Evolutionary conservation across 768 basidiomycete genomes (phyloP), one percentile per base, ranked within the genome.

Genomic region (Hortiboletus flavorubellus): DNA sequence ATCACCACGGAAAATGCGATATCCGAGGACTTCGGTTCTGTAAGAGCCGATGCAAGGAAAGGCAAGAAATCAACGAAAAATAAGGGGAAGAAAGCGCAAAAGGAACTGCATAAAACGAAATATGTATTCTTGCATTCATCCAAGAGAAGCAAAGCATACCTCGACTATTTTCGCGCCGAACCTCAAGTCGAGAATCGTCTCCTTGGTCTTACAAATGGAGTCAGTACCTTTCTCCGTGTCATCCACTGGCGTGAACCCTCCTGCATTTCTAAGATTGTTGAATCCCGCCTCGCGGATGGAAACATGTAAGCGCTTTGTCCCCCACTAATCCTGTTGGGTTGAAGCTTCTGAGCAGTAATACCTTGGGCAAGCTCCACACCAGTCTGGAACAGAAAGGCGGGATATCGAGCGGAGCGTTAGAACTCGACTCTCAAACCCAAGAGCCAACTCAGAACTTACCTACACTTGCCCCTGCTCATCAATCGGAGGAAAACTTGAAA

Each of bases 101-200:
- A 79, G 59, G 80, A 78, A 45, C 59, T 82, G 23, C 82, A 84
- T 54, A 85, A 82, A 62, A 64, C 78, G 21, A 76, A 73, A 65
- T 90, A 84, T 58, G 67, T 76, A 12, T 89, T 90, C 68, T 78
- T 86, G 53, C 71, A 66, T 38, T 67, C 75, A 10, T 76, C 78
- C 37, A 73, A 77, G 46, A 68, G 69, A 41, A 76, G 75, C 10
- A 56, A 72, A 42, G 76, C 71, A 51, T 91, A 89, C 66, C 63
- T 71, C 35, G 80, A 90, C 62, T 89, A 91, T 64, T 92, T 92
- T 71, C 76, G 82, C 54, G 83, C 86, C 35, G 76, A 80, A 53
- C 75, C 74, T 8, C 74, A 79, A 26, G 77, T 81, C 37, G 88
- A 90, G 71, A 81, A 73, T 61, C 76, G 75, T 29, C 67, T 89